A percentile compares a stretch with the other conserved stretches of the same genome.
Evolutionary conservation across 768 basidiomycete species (phyloP).

Genomic region (Phylloporus sp.): DNA sequence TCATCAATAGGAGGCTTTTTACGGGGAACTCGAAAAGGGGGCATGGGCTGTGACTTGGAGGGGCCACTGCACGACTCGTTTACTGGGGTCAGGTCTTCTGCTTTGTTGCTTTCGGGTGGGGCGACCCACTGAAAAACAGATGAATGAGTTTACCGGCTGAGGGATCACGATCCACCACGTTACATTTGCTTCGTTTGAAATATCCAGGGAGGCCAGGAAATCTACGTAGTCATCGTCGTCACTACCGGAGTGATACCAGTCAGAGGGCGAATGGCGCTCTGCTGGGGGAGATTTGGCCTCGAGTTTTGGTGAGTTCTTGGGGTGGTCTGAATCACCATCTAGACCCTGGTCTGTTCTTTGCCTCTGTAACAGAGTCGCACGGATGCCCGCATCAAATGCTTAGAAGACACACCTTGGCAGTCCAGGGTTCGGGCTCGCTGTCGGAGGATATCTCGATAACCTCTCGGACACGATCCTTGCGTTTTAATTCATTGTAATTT

Average conservation of each 20-base stretch:
- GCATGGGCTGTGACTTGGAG: background rate
- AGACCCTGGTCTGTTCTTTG: conserved; percentile 10
- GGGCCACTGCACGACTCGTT: background rate
- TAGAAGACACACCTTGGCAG: conserved; percentile 18
- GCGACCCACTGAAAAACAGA: conserved; percentile 23
- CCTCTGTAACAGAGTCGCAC: conserved; percentile 14
- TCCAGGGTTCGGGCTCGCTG: conserved; percentile 23
- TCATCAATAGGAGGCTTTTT: conserved; percentile 18
- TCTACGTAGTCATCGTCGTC: conserved; percentile 25
- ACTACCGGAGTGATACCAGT: background rate
- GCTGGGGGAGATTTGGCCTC: conserved; percentile 3
- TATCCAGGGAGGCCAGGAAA: conserved; percentile 26
- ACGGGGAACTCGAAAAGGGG: conserved; percentile 12
- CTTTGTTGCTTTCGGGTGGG: conserved; percentile 25
- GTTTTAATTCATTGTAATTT: conserved; percentile 16
- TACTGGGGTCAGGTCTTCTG: conserved; percentile 28
- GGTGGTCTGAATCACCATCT: background rate
- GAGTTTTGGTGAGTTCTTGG: background rate
- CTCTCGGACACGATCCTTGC: conserved; percentile 15
- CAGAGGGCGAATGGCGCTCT: conserved; percentile 1
- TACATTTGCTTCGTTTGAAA: conserved; percentile 31
- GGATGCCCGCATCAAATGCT: background rate
- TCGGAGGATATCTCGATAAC: conserved; percentile 29
- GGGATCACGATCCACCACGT: background rate
- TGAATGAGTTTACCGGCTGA: conserved; percentile 1